These are phyloP conservation scores for Colletotrichum nymphaeae DNA, from an alignment of 2,329 filamentous ascomycete species.

Conservation along the genomic window DNA sequence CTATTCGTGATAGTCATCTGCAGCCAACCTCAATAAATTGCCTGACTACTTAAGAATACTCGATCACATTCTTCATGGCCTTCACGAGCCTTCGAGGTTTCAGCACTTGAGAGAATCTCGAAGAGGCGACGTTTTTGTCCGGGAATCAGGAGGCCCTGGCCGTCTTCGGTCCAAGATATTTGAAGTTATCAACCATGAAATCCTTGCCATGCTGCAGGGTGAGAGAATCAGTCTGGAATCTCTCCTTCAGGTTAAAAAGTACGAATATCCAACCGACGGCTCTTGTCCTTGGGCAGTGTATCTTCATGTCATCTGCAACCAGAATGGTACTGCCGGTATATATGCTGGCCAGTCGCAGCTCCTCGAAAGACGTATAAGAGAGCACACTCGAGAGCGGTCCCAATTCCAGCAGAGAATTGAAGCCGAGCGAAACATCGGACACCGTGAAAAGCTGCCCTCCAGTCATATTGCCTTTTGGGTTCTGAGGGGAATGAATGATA, in stretches of 20 bases:
- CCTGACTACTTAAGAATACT: neutral
- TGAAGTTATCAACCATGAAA: neutral
- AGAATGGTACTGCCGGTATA: neutral
- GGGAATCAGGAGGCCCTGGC: neutral
- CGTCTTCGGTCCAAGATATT: neutral
- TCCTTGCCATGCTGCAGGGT: neutral
- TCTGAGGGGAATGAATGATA: neutral
- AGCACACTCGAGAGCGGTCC: neutral
- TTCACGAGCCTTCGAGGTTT: neutral
- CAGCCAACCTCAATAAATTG: neutral
- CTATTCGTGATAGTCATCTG: neutral
- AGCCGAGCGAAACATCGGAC: neutral
- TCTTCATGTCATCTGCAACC: neutral
- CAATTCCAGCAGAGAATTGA: neutral
- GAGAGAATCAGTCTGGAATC: neutral
- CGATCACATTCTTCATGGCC: neutral
- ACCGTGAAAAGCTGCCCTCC: neutral
- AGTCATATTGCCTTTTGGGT: neutral
- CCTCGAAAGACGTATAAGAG: neutral
- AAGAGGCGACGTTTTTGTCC: neutral
- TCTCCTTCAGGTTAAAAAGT: neutral
- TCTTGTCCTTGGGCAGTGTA: neutral
- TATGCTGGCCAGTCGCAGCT: neutral
- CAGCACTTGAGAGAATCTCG: neutral
- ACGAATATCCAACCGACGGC: neutral